These are phyloP conservation scores for Apiotrichum akiyoshidainum DNA, from an alignment of 1,284 basidiomycete genomes.

Conservation along the genomic window DNA sequence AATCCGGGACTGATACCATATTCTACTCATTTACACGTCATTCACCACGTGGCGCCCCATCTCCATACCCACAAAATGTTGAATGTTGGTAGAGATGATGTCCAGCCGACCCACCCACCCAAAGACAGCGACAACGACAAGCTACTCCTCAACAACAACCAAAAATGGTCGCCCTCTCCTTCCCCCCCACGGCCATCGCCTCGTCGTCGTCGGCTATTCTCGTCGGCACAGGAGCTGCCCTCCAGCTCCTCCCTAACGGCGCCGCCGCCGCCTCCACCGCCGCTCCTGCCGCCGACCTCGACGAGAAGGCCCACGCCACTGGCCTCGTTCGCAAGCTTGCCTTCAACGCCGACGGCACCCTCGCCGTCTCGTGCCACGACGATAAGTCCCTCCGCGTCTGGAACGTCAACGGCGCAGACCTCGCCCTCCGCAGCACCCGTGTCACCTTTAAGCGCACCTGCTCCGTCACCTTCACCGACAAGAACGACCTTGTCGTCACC, in stretches of 20 bases:
- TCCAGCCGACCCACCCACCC: too few relatives aligned
- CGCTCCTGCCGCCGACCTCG: constrained; percentile 9
- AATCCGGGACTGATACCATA: too few relatives aligned
- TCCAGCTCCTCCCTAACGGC: constrained; percentile 20
- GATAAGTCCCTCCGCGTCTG: constrained; percentile 77
- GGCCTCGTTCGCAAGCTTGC: constrained; percentile 61
- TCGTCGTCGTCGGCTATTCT: constrained; percentile 8
- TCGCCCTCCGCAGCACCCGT: constrained; percentile 9
- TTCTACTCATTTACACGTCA: too few relatives aligned
- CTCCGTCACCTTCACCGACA: constrained; percentile 24
- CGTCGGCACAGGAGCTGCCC: constrained; percentile 14
- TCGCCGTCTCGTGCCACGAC: constrained; percentile 67
- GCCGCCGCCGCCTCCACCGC: constrained; percentile 11
- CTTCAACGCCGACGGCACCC: constrained; percentile 54
- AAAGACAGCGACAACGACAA: background rate
- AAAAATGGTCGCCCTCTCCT: constrained; percentile 9
- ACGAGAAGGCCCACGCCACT: constrained; percentile 8
- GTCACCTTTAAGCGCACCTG: constrained; percentile 29
- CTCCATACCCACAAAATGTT: too few relatives aligned
- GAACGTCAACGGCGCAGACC: constrained; percentile 51
- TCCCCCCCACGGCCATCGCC: constrained; percentile 21
- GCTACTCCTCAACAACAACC: background rate
- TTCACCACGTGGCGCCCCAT: too few relatives aligned
- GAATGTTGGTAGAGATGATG: too few relatives aligned
- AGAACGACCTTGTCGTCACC: constrained; percentile 33